Evolutionary conservation across 1,284 basidiomycete genomes (phyloP).

Genomic region (Cryptococcus maquisensis): DNA sequence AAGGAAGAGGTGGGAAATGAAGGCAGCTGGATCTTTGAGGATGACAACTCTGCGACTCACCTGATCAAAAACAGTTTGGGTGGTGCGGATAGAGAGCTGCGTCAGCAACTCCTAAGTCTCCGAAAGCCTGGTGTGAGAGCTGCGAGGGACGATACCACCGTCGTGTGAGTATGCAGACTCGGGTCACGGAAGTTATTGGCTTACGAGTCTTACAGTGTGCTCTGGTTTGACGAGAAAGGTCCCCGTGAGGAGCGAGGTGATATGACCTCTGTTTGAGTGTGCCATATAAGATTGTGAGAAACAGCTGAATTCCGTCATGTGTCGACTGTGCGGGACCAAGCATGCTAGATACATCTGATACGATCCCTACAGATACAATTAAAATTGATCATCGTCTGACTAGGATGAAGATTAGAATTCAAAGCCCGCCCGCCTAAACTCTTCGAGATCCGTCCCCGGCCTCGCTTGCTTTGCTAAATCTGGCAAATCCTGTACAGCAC

Average conservation of each 20-base stretch:
- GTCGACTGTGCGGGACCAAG: no score
- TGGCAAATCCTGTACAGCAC: constrained; percentile 49
- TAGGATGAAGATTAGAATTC: constrained; percentile 59
- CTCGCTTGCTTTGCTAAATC: constrained; percentile 55
- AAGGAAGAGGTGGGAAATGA: neutral
- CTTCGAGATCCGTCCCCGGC: constrained; percentile 57
- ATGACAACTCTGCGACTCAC: neutral
- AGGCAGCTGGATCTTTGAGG: neutral
- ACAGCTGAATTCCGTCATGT: no score
- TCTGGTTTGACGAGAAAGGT: neutral
- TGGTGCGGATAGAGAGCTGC: neutral
- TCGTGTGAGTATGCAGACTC: neutral
- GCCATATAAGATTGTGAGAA: no score
- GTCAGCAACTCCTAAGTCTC: neutral
- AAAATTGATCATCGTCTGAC: no score
- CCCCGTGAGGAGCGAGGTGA: neutral
- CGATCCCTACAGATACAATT: no score
- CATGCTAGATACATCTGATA: no score
- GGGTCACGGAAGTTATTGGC: neutral
- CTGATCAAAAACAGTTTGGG: neutral
- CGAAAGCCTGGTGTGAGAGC: neutral
- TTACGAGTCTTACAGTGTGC: neutral
- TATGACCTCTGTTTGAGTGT: neutral
- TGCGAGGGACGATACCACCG: neutral
- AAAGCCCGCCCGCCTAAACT: constrained; percentile 74